Conservation (phyloP, 805 yeast genomes). For the Blastobotrys americana region DNA sequence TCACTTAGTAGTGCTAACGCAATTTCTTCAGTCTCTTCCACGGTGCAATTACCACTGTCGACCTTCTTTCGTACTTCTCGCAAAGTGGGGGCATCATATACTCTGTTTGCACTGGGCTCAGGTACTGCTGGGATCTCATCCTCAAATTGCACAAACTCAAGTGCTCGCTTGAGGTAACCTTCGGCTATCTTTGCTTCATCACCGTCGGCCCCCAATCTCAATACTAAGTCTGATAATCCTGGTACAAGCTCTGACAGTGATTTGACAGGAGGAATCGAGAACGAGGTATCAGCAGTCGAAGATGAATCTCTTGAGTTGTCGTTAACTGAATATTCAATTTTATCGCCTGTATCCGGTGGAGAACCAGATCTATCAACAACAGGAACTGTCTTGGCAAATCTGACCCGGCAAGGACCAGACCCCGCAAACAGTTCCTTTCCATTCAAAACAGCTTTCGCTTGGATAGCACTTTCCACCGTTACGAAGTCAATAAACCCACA, state of each 20-base stretch:
- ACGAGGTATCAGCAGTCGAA: not conserved
- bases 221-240: slow-evolving; percentile 28
- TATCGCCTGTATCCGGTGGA: not conserved
- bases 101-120: slow-evolving; percentile 57
- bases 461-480: slow-evolving; percentile 65
- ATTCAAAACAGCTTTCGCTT: slow-evolving; percentile 67
- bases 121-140: slow-evolving; percentile 55
- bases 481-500: slow-evolving; percentile 67
- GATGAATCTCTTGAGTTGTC: slow-evolving; percentile 9
- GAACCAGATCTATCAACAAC: not conserved
- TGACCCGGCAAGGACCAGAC: slow-evolving; percentile 60
- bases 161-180: slow-evolving; percentile 27
- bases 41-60: slow-evolving; percentile 47
- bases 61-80: slow-evolving; percentile 77
- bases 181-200: slow-evolving; percentile 24
- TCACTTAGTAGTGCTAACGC: slow-evolving; percentile 81
- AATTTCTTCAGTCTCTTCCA: slow-evolving; percentile 67
- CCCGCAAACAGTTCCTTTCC: slow-evolving; percentile 82
- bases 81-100: slow-evolving; percentile 80
- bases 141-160: slow-evolving; percentile 19
- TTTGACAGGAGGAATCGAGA: not conserved
- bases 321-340: slow-evolving; percentile 14
- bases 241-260: slow-evolving; percentile 24
- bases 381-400: slow-evolving; percentile 65
- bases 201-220: slow-evolving; percentile 30